These are phyloP conservation scores for Corynespora cassiicola DNA, from an alignment of 2,329 filamentous ascomycete genomes.

Conservation along the genomic window DNA sequence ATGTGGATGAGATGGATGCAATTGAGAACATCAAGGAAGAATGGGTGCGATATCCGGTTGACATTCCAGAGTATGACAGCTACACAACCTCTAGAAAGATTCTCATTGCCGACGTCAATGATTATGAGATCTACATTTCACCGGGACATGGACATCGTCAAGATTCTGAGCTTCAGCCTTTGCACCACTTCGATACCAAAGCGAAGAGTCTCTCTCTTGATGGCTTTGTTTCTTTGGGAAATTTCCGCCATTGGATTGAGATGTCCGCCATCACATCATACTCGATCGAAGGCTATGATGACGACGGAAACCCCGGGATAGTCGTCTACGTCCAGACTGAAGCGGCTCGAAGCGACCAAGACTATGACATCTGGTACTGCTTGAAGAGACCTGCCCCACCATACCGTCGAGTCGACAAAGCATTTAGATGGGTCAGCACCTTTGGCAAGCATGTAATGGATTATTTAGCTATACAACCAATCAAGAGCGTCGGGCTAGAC, in stretches of 20 bases:
- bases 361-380: conserved; percentile 67
- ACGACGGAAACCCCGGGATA: conserved; percentile 53
- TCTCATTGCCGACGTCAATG: conserved; percentile 21
- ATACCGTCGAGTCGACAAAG: conserved; percentile 67
- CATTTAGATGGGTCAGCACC: conserved; percentile 75
- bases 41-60: conserved; percentile 7
- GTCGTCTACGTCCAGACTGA: conserved; percentile 71
- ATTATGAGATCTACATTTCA: conserved; percentile 33
- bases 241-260: conserved; percentile 58
- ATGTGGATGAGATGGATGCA: no score
- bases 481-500: conserved; percentile 54
- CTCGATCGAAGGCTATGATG: conserved; percentile 72
- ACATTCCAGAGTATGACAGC: conserved; percentile 3
- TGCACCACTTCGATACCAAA: conserved; percentile 26
- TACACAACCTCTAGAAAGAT: conserved; percentile 7
- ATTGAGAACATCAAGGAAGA: no score
- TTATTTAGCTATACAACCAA: conserved; percentile 55
- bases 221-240: conserved; percentile 53
- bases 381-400: conserved; percentile 62
- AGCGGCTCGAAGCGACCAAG: conserved; percentile 18
- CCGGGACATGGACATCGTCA: conserved; percentile 3
- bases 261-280: conserved; percentile 63
- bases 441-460: conserved; percentile 76
- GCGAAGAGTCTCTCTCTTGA: conserved; percentile 29
- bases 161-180: conserved; percentile 19